A percentile compares a stretch with the other conserved stretches of the same genome.
Evolutionary conservation across 129 eudicot species (phyloP).

Genomic region (Helichrysum umbraculigerum): DNA sequence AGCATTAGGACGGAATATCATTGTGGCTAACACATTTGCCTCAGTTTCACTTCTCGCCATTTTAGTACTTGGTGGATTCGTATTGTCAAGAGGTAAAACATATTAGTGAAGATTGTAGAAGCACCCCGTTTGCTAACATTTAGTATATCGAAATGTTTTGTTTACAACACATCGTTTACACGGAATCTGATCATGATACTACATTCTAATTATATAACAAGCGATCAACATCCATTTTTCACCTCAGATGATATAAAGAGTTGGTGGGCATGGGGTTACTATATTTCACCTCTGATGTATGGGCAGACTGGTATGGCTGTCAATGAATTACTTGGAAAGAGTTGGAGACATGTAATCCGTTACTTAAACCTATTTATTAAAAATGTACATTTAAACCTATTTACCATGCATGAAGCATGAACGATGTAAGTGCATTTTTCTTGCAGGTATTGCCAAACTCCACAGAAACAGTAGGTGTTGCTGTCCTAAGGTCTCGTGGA

Average conservation of each 20-base stretch:
- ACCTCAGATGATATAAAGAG: slow-evolving; percentile 56
- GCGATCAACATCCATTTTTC: background rate
- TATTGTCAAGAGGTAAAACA: slow-evolving; percentile 58
- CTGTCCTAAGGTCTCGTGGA: slow-evolving; percentile 60
- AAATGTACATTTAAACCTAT: background rate
- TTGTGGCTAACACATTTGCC: slow-evolving; percentile 84
- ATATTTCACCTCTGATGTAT: slow-evolving; percentile 89
- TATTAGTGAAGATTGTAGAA: background rate
- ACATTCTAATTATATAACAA: background rate
- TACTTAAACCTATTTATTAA: background rate
- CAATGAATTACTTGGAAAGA: slow-evolving; percentile 81
- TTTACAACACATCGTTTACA: background rate
- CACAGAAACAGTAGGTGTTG: slow-evolving; percentile 57
- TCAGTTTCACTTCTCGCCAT: slow-evolving; percentile 60
- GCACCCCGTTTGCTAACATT: no score
- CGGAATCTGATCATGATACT: background rate
- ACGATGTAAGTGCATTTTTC: slow-evolving; percentile 9
- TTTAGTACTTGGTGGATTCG: slow-evolving; percentile 77
- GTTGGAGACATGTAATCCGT: slow-evolving; percentile 72
- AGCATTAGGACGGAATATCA: slow-evolving; percentile 67
- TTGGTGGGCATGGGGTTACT: slow-evolving; percentile 95
- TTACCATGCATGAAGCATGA: background rate
- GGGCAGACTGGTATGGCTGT: slow-evolving; percentile 86
- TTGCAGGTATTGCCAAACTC: slow-evolving; percentile 50
- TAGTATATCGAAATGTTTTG: no score